Evolutionary conservation across 768 basidiomycete species (phyloP).

Genomic region (Tephrocybe rancida): DNA sequence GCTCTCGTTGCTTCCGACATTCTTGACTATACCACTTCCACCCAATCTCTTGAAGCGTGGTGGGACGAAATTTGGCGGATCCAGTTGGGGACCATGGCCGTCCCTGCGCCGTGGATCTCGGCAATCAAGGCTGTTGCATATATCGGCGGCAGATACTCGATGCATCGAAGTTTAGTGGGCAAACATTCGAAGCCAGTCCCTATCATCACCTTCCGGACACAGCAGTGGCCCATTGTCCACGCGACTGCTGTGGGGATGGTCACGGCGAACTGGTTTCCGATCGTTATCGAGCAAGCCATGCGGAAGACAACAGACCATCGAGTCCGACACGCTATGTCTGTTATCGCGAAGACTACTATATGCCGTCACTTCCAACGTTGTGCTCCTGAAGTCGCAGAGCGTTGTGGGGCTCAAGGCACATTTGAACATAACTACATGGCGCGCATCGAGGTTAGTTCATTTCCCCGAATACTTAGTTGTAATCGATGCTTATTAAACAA

Average conservation of each 20-base stretch:
- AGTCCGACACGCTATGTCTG: constrained; percentile 56
- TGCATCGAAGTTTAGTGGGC: constrained; percentile 53
- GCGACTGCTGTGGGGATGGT: constrained; percentile 55
- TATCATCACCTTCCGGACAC: constrained; percentile 65
- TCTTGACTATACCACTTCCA: constrained; percentile 38
- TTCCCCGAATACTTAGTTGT: constrained; percentile 1
- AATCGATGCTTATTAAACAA: constrained; percentile 14
- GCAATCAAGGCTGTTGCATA: constrained; percentile 55
- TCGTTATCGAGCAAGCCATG: constrained; percentile 36
- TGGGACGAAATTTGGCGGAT: constrained; percentile 60
- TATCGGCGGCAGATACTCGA: constrained; percentile 60
- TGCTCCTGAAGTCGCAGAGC: constrained; percentile 55
- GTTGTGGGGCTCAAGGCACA: constrained; percentile 68
- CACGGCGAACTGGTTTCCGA: constrained; percentile 49
- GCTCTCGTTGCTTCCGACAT: constrained; percentile 52
- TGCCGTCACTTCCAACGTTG: constrained; percentile 56
- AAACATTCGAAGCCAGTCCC: constrained; percentile 43
- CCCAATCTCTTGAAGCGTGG: constrained; percentile 49
- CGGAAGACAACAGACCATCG: constrained; percentile 42
- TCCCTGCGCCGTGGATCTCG: constrained; percentile 51
- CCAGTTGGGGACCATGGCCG: constrained; percentile 53
- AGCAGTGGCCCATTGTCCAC: constrained; percentile 60
- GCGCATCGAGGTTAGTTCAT: constrained; percentile 45
- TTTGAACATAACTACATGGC: constrained; percentile 67
- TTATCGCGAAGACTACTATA: constrained; percentile 57